Base-by-base conservation (phyloP, 805 yeast species). In the Hanseniaspora vineae region DNA sequence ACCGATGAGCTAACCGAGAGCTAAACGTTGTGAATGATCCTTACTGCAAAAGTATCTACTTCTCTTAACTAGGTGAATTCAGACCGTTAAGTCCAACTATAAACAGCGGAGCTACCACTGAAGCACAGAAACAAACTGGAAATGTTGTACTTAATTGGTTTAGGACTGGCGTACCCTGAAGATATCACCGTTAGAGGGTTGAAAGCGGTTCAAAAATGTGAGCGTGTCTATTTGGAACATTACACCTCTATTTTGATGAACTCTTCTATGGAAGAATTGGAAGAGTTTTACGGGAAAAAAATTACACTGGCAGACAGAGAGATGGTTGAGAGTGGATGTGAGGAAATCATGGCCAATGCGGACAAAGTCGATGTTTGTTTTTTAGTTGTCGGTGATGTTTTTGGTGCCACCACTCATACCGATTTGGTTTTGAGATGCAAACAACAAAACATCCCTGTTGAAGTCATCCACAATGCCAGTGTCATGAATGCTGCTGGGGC, bases 401-500 rank as follows among this genome's bases (percentile, higher is more conserved):
- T 87, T 60, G 98, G 98, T 33, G 98, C 98, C 32, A 90, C 98
- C 4, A 90, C 98, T 0, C 98, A 90, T 67, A 87, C 97, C 0
- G 98, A 92, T 67, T 72, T 90, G 52, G 86, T 89, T 40, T 75
- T 90, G 51, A 73, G 98, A 59, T 97, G 98, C 42, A 77, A 95
- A 55, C 96, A 84, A 64, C 71, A 80, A 51, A 78, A 78, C 2
- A 86, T 92, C 59, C 69, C 74, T 45, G 85, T 84, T 42, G 94
- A 85, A 60, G 75, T 84, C 39, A 78, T 90, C 51, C 98, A 90
- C 68, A 90, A 90, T 64, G 98, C 98, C 1, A 84, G 96, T 15
- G 92, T 90, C 12, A 88, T 92, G 96, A 90, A 90, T 61, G 98
- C 97, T 0, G 95, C 90, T 23, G 98, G 98, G 17, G 95, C 97